These are phyloP conservation scores for Leccinum boreale DNA, from an alignment of 768 basidiomycete species.

Conservation along the genomic window DNA sequence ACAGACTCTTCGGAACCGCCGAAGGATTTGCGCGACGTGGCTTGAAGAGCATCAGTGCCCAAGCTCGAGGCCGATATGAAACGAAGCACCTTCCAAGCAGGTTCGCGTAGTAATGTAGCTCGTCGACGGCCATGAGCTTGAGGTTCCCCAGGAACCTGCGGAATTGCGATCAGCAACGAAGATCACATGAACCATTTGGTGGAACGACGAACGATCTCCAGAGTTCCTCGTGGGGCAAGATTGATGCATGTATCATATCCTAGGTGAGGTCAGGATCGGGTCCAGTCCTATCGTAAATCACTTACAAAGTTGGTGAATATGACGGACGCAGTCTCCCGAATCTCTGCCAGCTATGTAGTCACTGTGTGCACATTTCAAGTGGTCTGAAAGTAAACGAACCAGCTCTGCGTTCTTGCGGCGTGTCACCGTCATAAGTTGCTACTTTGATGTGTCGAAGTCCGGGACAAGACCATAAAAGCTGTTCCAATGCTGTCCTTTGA, in stretches of 20 bases:
- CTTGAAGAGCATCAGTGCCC: constrained; percentile 33
- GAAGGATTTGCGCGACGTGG: constrained; percentile 77
- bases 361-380: not conserved
- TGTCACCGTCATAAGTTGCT: constrained; percentile 88
- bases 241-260: constrained; percentile 85
- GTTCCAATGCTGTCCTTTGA: constrained; percentile 68
- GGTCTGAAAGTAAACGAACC: constrained; percentile 37
- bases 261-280: constrained; percentile 24
- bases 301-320: constrained; percentile 90
- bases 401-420: constrained; percentile 62
- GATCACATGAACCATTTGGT: not conserved
- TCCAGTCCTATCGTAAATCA: not conserved
- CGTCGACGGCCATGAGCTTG: constrained; percentile 77
- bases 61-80: not conserved
- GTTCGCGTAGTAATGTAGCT: constrained; percentile 83
- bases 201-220: constrained; percentile 64
- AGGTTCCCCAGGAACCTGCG: constrained; percentile 72
- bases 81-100: constrained; percentile 66
- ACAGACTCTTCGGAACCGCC: constrained; percentile 73
- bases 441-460: constrained; percentile 63
- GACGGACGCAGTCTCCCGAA: constrained; percentile 71
- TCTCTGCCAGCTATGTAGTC: constrained; percentile 36
- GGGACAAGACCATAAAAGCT: constrained; percentile 56
- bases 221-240: constrained; percentile 77
- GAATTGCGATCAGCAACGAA: constrained; percentile 1